These are phyloP conservation scores for Aspergillus diversus DNA, from an alignment of 495 filamentous ascomycete species.

Conservation along the genomic window DNA sequence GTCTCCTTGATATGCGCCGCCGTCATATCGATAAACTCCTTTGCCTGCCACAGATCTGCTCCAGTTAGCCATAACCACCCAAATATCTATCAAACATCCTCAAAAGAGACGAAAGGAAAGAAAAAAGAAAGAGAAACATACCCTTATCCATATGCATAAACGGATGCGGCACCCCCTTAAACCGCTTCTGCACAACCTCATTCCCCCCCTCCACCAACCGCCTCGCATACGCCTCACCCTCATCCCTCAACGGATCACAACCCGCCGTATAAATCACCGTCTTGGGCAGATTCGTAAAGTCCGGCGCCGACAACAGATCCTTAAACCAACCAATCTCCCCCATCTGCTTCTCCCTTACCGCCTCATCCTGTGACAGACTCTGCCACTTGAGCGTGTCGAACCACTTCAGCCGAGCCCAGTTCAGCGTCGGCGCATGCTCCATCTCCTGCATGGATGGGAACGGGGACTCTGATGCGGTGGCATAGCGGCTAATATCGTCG, in stretches of 20 bases:
- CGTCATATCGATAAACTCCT: slow-evolving; percentile 33
- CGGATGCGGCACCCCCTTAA: slow-evolving; percentile 50
- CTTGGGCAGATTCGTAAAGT: slow-evolving; percentile 45
- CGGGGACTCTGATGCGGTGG: slow-evolving; percentile 46
- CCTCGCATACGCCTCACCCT: slow-evolving; percentile 54
- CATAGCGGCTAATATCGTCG: slow-evolving; percentile 40
- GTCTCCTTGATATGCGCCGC: slow-evolving; percentile 30
- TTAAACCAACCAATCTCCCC: slow-evolving; percentile 30
- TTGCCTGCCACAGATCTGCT: slow-evolving; percentile 35
- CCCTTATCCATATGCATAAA: slow-evolving; percentile 51
- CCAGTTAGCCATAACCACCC: slow-evolving; percentile 7
- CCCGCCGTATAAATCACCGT: slow-evolving; percentile 54
- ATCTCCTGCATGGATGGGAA: slow-evolving; percentile 50
- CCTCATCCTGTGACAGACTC: slow-evolving; percentile 19
- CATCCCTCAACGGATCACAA: slow-evolving; percentile 54
- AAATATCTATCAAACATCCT: no score
- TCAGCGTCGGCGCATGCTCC: slow-evolving; percentile 46
- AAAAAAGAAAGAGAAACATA: slow-evolving; percentile 12
- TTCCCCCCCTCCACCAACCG: slow-evolving; percentile 50
- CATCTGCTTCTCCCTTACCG: slow-evolving; percentile 19
- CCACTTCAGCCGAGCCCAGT: slow-evolving; percentile 52
- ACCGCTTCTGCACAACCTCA: slow-evolving; percentile 51
- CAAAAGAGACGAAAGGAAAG: no score
- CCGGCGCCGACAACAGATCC: slow-evolving; percentile 41
- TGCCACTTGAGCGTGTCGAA: slow-evolving; percentile 44